Base-by-base conservation (phyloP, 352 stramenopile genomes). In the Pythium periplocum region DNA sequence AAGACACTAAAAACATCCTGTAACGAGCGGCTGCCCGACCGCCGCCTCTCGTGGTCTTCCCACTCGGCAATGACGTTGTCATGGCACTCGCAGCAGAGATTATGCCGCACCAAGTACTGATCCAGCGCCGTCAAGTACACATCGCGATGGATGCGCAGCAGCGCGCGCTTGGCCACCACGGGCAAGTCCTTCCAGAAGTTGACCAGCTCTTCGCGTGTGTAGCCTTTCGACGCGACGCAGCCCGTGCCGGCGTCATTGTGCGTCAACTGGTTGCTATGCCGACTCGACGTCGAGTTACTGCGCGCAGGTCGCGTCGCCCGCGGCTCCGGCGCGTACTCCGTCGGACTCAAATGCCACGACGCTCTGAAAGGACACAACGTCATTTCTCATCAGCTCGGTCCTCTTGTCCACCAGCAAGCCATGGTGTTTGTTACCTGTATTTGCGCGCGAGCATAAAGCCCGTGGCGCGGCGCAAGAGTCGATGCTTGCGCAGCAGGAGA, bases 41-140 rank as follows among this genome's bases (percentile, higher is more conserved):
- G 80, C 51, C 72, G 76, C 26, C 72, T 72, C 50, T 90, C 80
- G 46, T 86, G 73, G 51, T 90, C 80, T 56, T 88, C 80, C 80
- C 80, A 90, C 66, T 90, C 80, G 48, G 77, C 75, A 35, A 90
- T 76, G 36, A 90, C 78, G 44, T 90, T 90, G 70, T 90, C 80
- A 60, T 90, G 80, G 53, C 80, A 90, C 64, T 90, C 80, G 57
- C 78, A 90, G 68, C 80, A 90, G 41, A 90, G 61, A 45, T 90
- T 87, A 51, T 86, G 75, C 10, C 69, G 64, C 59, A 90, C 73
- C n/a, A 90, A 65, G 54, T 86, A 90, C 62, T 86, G 69, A 54
- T 90, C 75, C 45, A 90, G 53, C 41, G 78, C 75, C 32, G 71
- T 75, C 45, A 90, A 54, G 51, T 86, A 90, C 33, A 79, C 69